Evolutionary conservation across 2,329 filamentous ascomycete genomes (phyloP).

Genomic region (Plectosphaerella plurivora): DNA sequence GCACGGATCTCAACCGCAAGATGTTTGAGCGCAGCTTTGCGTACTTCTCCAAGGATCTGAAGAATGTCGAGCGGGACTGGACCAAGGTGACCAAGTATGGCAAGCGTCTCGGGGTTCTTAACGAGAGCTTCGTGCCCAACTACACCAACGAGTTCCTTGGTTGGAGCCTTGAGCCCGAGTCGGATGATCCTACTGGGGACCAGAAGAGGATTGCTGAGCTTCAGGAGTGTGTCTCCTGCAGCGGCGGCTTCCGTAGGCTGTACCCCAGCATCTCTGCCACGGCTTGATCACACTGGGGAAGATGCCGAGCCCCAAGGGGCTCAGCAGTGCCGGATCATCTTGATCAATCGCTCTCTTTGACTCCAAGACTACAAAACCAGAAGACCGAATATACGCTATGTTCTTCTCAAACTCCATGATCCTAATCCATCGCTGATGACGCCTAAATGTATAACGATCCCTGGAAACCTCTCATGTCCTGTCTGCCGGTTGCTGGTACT

Average conservation of each 20-base stretch:
- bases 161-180: slow-evolving; percentile 63
- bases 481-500: slow-evolving; percentile 32
- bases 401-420: too few species aligned
- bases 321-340: too few species aligned
- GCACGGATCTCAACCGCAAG: slow-evolving; percentile 64
- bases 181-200: slow-evolving; percentile 63
- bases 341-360: too few species aligned
- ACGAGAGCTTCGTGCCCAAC: slow-evolving; percentile 62
- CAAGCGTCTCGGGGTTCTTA: slow-evolving; percentile 65
- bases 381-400: too few species aligned
- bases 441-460: too few species aligned
- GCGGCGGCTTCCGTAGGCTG: slow-evolving; percentile 60
- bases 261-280: slow-evolving; percentile 8
- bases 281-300: not conserved
- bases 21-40: slow-evolving; percentile 77
- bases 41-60: slow-evolving; percentile 69
- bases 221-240: slow-evolving; percentile 60
- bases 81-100: slow-evolving; percentile 73
- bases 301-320: too few species aligned
- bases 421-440: too few species aligned
- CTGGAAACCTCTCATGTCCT: slow-evolving; percentile 15
- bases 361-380: too few species aligned
- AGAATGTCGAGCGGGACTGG: slow-evolving; percentile 74
- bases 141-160: slow-evolving; percentile 69
- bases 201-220: slow-evolving; percentile 70